Conservation (phyloP, 768 basidiomycete genomes). For the Tricholoma saponaceum region DNA sequence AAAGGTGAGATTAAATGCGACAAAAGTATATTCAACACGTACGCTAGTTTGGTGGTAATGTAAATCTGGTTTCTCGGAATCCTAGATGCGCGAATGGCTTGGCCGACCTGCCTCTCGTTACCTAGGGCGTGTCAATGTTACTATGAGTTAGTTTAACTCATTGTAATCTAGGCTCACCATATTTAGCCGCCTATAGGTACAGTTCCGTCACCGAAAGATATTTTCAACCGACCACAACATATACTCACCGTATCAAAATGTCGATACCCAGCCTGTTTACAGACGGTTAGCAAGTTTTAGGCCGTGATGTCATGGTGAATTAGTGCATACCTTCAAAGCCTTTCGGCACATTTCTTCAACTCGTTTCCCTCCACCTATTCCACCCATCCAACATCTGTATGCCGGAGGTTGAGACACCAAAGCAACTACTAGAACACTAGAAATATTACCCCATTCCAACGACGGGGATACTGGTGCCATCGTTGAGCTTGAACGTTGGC, state of each 20-base stretch:
- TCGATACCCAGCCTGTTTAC: no score
- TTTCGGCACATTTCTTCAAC: slow-evolving; percentile 32
- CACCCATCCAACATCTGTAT: slow-evolving; percentile 36
- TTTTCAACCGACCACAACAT: no score
- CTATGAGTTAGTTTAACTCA: background rate
- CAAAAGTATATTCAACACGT: background rate
- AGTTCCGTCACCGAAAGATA: background rate
- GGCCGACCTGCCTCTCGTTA: slow-evolving; percentile 44
- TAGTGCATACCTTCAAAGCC: slow-evolving; percentile 26
- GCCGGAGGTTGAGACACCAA: background rate
- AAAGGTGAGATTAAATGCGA: background rate
- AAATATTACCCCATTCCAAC: slow-evolving; percentile 26
- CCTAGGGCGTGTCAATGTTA: slow-evolving; percentile 12
- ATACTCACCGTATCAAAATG: no score
- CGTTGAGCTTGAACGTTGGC: slow-evolving; percentile 22
- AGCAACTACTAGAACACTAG: background rate
- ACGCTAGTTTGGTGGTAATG: slow-evolving; percentile 48
- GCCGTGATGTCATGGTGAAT: background rate
- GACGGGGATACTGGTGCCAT: slow-evolving; percentile 26
- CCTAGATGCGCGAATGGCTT: slow-evolving; percentile 39
- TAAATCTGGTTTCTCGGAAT: slow-evolving; percentile 43
- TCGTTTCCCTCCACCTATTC: slow-evolving; percentile 31
- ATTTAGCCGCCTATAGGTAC: slow-evolving; percentile 25
- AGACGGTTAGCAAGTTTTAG: background rate
- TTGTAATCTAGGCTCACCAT: slow-evolving; percentile 15